Evolutionary conservation across 1,139 yeast genomes (phyloP).

Genomic region (Pichiaceae sp.): DNA sequence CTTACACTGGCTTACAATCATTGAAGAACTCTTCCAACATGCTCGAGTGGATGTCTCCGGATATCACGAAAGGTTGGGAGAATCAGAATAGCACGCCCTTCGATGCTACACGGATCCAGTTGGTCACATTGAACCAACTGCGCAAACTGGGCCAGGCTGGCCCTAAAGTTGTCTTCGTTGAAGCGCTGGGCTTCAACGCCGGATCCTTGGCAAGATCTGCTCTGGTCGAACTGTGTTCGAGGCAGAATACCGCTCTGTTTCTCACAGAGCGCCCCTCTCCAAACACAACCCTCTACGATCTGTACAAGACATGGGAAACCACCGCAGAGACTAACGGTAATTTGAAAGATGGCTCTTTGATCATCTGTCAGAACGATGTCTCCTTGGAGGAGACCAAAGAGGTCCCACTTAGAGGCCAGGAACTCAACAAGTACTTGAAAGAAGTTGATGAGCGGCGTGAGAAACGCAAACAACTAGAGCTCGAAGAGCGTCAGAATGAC

Average conservation of each 20-base stretch:
- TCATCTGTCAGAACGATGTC: conserved; percentile 38
- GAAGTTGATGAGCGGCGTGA: conserved; percentile 32
- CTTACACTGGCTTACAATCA: conserved; percentile 74
- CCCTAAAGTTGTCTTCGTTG: conserved; percentile 76
- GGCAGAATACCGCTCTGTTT: conserved; percentile 60
- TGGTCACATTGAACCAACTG: conserved; percentile 53
- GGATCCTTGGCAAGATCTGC: conserved; percentile 58
- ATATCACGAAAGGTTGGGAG: conserved; percentile 78
- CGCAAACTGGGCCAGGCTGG: conserved; percentile 38
- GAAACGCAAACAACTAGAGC: conserved; percentile 12
- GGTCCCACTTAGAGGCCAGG: conserved; percentile 41
- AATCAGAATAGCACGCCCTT: conserved; percentile 56
- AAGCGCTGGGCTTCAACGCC: conserved; percentile 59
- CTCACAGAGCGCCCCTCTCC: conserved; percentile 56
- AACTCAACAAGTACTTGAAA: conserved; percentile 39
- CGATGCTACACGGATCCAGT: conserved; percentile 55
- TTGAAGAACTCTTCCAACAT: conserved; percentile 79
- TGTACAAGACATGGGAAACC: conserved; percentile 55
- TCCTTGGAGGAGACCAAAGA: conserved; percentile 33
- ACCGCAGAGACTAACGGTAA: conserved; percentile 31
- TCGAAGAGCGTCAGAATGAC: conserved; percentile 14
- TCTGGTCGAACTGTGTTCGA: conserved; percentile 50
- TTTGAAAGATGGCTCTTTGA: conserved; percentile 50
- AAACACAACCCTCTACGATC: conserved; percentile 32
- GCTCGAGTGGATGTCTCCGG: conserved; percentile 92